Conservation (phyloP, 208 protist genomes). For the Wallacemonas sp. region DNA sequence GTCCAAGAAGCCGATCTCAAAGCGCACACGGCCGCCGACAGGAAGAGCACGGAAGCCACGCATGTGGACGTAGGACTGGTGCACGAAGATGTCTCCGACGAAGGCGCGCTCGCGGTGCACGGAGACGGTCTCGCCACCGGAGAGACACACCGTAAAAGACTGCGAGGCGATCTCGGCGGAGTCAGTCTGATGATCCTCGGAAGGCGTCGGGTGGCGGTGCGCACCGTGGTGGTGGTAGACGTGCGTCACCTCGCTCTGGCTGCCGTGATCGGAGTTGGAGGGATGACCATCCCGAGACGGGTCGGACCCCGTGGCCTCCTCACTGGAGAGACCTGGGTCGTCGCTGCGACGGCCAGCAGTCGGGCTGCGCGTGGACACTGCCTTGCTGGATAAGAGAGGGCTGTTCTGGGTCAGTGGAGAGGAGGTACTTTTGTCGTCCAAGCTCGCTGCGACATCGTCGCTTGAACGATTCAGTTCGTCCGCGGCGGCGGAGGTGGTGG, state of each 20-base stretch:
- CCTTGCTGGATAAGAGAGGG: too few relatives aligned
- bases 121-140: background rate
- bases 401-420: too few relatives aligned
- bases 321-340: background rate
- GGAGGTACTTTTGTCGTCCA: too few relatives aligned
- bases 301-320: background rate
- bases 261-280: background rate
- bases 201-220: background rate
- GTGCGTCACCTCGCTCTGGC: too few relatives aligned
- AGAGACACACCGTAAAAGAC: background rate
- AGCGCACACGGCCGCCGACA: conserved; percentile 53
- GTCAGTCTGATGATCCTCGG: background rate
- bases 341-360: too few relatives aligned
- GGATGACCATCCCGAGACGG: background rate
- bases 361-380: too few relatives aligned
- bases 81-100: conserved; percentile 68
- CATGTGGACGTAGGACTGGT: conserved; percentile 65
- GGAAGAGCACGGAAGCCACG: conserved; percentile 53
- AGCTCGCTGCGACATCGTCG: too few relatives aligned
- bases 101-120: conserved; percentile 27
- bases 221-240: background rate
- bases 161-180: background rate
- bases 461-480: too few relatives aligned
- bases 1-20: conserved; percentile 46
- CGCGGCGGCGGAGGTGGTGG: too few relatives aligned